Base-by-base conservation (phyloP, 768 basidiomycete species). In the Boletus rubroflammeus region DNA sequence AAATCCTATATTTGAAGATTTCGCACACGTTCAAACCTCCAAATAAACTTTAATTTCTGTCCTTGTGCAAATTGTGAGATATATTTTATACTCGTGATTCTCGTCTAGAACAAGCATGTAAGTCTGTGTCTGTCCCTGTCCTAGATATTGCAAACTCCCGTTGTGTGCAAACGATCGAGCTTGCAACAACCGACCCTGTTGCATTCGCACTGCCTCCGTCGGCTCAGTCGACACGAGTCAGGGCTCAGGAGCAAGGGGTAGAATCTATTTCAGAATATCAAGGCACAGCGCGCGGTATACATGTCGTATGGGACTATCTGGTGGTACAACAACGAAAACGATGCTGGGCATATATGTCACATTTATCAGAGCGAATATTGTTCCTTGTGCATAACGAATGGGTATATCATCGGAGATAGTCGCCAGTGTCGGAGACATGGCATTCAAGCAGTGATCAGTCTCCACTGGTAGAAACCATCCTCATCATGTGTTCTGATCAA, bases 401-500 rank as follows among this genome's bases (percentile, higher is more conserved):
- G 32, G 15, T 19, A 15, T 29, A 17, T 32, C 10, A 48, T 15
- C 21, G 23, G 19, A 47, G 10, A 54, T 40, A 11, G 6, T 34
- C 17, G n/a, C 23, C 29, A 31, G 15, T 9, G 31, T 32, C 52
- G 36, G 29, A 15, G 28, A 19, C 13, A 7, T 1, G 11, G 29
- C 7, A 14, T 48, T 50, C 39, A 60, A 7, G 44, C 54, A 1
- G 70, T 67, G 47, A 72, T 58, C 39, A 70, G 41, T 46, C 35
- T 65, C 68, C 69, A 70, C 26, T 69, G 67, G 32, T 55, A 62
- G 42, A 62, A 65, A 1, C 69, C 69, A 28, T 71, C 69, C 23
- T 63, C 61, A 2, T 72, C 69, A 5, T 62, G 54, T 15, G 59
- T 58, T 52, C 69, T 67, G 34, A 69, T 55, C 54, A 77, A 55